Evolutionary conservation across 139 green algal genomes (phyloP), one percentile per base, ranked within the genome.

Genomic region (Pycnococcus provasolii): DNA sequence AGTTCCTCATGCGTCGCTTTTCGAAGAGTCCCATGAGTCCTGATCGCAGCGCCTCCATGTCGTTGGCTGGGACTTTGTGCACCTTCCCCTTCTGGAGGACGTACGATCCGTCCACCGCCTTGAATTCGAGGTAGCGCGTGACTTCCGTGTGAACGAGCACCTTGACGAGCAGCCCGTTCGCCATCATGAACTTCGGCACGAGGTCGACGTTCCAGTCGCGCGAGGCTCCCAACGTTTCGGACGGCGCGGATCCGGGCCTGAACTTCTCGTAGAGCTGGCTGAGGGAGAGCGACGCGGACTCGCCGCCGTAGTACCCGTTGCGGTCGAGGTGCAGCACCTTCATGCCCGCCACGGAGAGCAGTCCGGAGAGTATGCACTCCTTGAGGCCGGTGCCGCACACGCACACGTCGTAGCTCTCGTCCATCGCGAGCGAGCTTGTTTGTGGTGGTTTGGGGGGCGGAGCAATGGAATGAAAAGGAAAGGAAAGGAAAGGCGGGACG

Each of bases 101-200:
- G 70, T 84, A 99, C 64, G 72, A 88, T 42, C 94, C 94, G 60
- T 99, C 94, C 50, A 96, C 89, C 1, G 89, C 89, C 71, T 97
- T 98, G 84, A 98, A 99, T 73, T 96, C 87, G 64, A 99, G 78
- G 77, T 99, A 98, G 79, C 95, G 95, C 44, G 88, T 93, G 7
- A 99, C 94, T 44, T 95, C 87, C 8, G 94, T 98, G 79, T 95
- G 88, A 51, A 99, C 83, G 62, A 98, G 86, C 58, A 93, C 83
- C 5, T 80, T 75, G 4, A 96, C 87, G 50, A 97, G 78, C 70
- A 92, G 84, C 62, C 91, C 91, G 66, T 83, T 92, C 26, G 81
- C 89, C 93, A 98, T 97, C 79, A 98, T 97, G 82, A 98, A 97
- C 79, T 99, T 99, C 62, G 94, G 93, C 8, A 96, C 86, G 72